Evolutionary conservation across 371 early-diverging fungal genomes (phyloP), one percentile per base, ranked within the genome.

Genomic region (Mucor plumbeus): DNA sequence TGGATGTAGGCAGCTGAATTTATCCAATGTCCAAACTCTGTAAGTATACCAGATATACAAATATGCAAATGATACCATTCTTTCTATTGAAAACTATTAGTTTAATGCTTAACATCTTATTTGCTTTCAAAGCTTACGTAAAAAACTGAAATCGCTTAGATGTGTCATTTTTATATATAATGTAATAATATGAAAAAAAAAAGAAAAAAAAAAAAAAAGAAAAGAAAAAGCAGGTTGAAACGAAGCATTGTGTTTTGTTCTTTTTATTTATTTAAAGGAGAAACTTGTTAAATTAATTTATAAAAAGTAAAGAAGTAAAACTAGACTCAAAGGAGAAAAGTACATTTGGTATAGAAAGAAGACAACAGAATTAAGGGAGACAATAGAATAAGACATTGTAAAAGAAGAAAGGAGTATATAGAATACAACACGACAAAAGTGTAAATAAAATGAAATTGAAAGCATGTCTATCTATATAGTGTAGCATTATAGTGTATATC

Each of bases 101-200:
- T 7, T 21, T 13, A 59, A n/a, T 15, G 17, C 8, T 9, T 7
- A 4, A 1, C n/a, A 17, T 56, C 1, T 76, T 34, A 3, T 26
- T 1, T 26, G 26, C 26, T n/a, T 38, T 39, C 19, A 38, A 66
- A 72, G 72, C 76, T 41, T 59, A 38, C 59, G 59, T 62, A 82
- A 55, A 68, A 82, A 83, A 64, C 80, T 80, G 43, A 70, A 83
- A 48, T 83, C 83, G 50, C 79, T 78, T 39, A 82, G 71, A 71
- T 82, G 82, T 19, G 82, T 82, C 82, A 82, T 81, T 44, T 1
- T 47, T 15, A 40, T n/a, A 17, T 44, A 7, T 5, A 7, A 15
- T 53, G 35, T 17, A 17, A 38, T n/a, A 11, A 35, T 35, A 38
- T 17, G 38, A 17, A 14, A 19, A 55, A 15, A 15, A 34, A 35